phyloP scores from a whole-genome alignment of 306 rosid species.

The Boehmeria nivea region DNA sequence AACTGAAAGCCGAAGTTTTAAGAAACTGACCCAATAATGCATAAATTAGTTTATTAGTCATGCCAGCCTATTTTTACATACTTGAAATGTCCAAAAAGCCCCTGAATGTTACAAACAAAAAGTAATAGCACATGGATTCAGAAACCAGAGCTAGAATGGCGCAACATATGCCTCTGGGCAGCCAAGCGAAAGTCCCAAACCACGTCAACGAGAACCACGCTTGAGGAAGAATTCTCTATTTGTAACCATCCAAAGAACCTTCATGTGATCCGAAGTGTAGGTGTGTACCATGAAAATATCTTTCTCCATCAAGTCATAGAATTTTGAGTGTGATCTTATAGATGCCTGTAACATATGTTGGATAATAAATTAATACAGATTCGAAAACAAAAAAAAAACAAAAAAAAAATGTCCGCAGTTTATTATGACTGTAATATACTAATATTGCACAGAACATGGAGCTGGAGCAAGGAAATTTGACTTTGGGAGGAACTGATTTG shows the following conservation, averaged over 20 bases:
- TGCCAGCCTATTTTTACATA: too few relatives aligned
- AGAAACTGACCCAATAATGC: too few relatives aligned
- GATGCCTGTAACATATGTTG: slow-evolving; percentile 32
- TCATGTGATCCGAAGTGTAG: slow-evolving; percentile 24
- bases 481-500: too few relatives aligned
- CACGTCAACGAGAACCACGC: slow-evolving; percentile 56
- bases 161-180: slow-evolving; percentile 97
- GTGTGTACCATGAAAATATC: slow-evolving; percentile 30
- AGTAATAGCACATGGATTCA: slow-evolving; percentile 98
- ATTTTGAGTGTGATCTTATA: slow-evolving; percentile 36
- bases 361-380: slow-evolving; percentile 35
- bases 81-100: too few relatives aligned
- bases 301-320: slow-evolving; percentile 28
- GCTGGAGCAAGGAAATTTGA: slow-evolving; percentile 19
- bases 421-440: too few relatives aligned
- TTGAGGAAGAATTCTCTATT: slow-evolving; percentile 24
- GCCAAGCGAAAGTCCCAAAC: slow-evolving; percentile 76
- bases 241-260: slow-evolving; percentile 10
- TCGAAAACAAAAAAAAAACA: too few relatives aligned
- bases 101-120: too few relatives aligned
- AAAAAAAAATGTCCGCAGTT: slow-evolving; percentile 32
- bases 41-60: too few relatives aligned
- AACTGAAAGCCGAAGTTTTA: too few relatives aligned
- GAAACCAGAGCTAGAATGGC: slow-evolving; percentile 99
- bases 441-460: slow-evolving; percentile 11